Evolutionary conservation across 108 stramenopile species (phyloP), one percentile per base, ranked within the genome.

Genomic region (Thalassiosira profunda): DNA sequence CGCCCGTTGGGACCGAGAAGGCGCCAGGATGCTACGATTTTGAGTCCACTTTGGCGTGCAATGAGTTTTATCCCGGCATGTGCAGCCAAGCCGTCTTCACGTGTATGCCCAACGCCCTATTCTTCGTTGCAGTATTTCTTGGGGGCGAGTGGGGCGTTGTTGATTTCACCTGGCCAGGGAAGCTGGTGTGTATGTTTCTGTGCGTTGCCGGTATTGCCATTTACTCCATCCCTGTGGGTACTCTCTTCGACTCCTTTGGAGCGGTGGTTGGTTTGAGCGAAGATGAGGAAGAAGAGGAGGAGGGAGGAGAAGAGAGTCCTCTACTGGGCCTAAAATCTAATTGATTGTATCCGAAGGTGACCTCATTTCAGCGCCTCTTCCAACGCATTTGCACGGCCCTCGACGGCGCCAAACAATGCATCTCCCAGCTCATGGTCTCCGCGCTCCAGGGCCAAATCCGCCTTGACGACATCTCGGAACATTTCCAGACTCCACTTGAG

Each of bases 111-210:
- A 85, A 87, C 58, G 56, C 87, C n/a, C 72, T 95, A 86, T 97
- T 84, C 72, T 93, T 86, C 74, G 85, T 89, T 1, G 96, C 94
- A 12, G 83, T 97, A 20, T 97, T 97, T 74, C 71, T 97, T 37
- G 93, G 86, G 44, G 96, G 96, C 9, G 96, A 97, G 69, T 97
- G 96, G 96, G 91, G 91, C 9, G 59, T 95, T 26, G 84, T 95
- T n/a, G 96, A 97, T 67, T 97, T 97, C 57, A 97, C 93, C 12
- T 93, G 91, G 90, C 80, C 79, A 43, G 96, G 96, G 1, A 85
- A 89, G 20, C 61, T 95, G 20, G 84, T 95, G 10, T 94, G 94
- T 55, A 58, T 91, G 54, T 85, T 93, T 41, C 74, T 94, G 0
- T 94, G 93, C 59, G 74, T 91, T 25, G 82, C 85, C 12, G 96